Percentiles rank a stretch among this genome's conserved stretches.
Conservation (phyloP, 371 early-diverging fungal species). For the Basidiobolus meristosporus region DNA sequence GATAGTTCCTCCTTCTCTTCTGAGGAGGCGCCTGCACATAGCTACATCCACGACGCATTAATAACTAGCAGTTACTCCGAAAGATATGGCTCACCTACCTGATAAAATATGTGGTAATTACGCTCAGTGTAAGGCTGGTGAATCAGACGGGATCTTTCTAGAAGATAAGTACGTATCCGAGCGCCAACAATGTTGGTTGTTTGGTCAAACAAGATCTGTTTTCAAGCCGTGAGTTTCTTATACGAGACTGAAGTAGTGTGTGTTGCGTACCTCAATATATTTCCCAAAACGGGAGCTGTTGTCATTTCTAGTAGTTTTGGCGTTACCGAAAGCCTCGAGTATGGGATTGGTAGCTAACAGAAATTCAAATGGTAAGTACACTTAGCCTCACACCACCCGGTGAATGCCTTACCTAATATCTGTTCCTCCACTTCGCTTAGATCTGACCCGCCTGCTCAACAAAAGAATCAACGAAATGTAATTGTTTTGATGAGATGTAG, state of each 20-base stretch:
- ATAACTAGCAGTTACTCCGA: too few relatives aligned
- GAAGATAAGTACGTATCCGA: constrained; percentile 86
- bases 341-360: constrained; percentile 91
- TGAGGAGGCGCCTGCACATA: constrained; percentile 72
- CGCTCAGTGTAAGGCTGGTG: constrained; percentile 85
- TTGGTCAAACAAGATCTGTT: constrained; percentile 73
- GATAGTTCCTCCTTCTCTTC: constrained; percentile 65
- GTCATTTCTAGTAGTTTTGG: constrained; percentile 98
- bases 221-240: too few relatives aligned
- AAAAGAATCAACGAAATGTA: too few relatives aligned
- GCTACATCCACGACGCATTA: constrained; percentile 14
- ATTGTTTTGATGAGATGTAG: too few relatives aligned
- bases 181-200: constrained; percentile 81
- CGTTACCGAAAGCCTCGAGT: constrained; percentile 99
- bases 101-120: constrained; percentile 99
- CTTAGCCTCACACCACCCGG: too few relatives aligned
- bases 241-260: too few relatives aligned
- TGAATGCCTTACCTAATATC: too few relatives aligned
- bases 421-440: too few relatives aligned
- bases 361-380: too few relatives aligned
- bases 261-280: constrained; percentile 58
- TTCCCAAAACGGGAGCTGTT: constrained; percentile 98
- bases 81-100: constrained; percentile 46
- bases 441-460: too few relatives aligned
- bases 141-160: constrained; percentile 92